Evolutionary conservation across 768 basidiomycete species (phyloP).

Genomic region (Auricularia cornea): DNA sequence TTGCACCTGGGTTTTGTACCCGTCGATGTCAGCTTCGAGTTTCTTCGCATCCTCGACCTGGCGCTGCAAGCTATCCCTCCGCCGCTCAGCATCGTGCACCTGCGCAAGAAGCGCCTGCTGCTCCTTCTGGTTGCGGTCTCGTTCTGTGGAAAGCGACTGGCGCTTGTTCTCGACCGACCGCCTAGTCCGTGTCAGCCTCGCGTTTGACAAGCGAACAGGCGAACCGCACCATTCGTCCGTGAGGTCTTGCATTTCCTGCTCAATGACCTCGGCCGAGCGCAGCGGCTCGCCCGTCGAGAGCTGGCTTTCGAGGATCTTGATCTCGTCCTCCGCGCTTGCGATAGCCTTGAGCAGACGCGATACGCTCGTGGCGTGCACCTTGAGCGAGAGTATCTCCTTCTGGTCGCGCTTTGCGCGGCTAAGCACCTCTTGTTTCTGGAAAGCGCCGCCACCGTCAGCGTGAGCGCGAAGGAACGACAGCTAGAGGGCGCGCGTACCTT

Average conservation of each 20-base stretch:
- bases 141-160: constrained; percentile 45
- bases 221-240: constrained; percentile 53
- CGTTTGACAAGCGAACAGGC: background rate
- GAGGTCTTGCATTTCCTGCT: constrained; percentile 61
- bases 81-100: constrained; percentile 43
- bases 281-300: constrained; percentile 65
- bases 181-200: constrained; percentile 26
- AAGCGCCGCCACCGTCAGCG: constrained; percentile 1
- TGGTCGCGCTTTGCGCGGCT: constrained; percentile 47
- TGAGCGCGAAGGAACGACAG: background rate
- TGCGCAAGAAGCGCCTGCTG: constrained; percentile 16
- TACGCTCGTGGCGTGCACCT: constrained; percentile 52
- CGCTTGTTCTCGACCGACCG: constrained; percentile 60
- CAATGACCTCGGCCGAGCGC: constrained; percentile 80
- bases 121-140: constrained; percentile 48
- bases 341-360: constrained; percentile 52
- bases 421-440: constrained; percentile 32
- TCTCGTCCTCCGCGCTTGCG: constrained; percentile 51
- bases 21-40: background rate
- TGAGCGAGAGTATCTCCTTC: constrained; percentile 51
- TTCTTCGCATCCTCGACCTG: constrained; percentile 52
- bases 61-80: constrained; percentile 57
- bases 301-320: constrained; percentile 54
- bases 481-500: constrained; percentile 40
- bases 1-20: background rate